Evolutionary conservation across 2,329 filamentous ascomycete species (phyloP).

Genomic region (Fusarium oxysporum): DNA sequence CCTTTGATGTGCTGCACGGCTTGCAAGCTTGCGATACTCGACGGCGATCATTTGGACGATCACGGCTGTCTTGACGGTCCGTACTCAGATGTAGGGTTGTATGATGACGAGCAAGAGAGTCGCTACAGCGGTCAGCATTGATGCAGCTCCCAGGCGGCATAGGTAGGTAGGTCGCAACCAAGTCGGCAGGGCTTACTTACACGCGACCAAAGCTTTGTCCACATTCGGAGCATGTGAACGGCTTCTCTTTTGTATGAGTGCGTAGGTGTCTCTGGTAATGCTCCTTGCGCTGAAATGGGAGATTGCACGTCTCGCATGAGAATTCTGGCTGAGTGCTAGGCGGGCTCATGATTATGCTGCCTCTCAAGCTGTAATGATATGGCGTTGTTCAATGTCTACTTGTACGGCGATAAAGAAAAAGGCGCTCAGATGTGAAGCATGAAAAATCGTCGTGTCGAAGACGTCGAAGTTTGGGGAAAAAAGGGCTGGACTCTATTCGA

Average conservation of each 20-base stretch:
- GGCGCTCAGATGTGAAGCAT: no score
- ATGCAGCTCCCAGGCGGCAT: rapidly evolving
- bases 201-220: conserved; percentile 14
- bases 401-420: no score
- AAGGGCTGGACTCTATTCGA: background rate
- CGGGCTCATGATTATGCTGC: background rate
- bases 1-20: background rate
- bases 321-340: background rate
- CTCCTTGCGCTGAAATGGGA: conserved; percentile 6
- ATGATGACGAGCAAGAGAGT: conserved; percentile 12
- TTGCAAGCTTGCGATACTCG: conserved; percentile 10
- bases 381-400: rapidly evolving
- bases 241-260: conserved; percentile 13
- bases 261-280: conserved; percentile 4
- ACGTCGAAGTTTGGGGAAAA: background rate
- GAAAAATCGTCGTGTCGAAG: rapidly evolving
- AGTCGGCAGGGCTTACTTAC: background rate
- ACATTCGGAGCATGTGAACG: conserved; percentile 8
- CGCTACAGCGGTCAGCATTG: background rate
- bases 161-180: background rate
- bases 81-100: background rate
- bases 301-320: conserved; percentile 7
- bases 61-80: background rate
- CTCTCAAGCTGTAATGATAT: background rate
- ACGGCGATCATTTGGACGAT: background rate